Base-by-base conservation (phyloP, 2,329 filamentous ascomycete genomes). In the Fusarium xylarioides region DNA sequence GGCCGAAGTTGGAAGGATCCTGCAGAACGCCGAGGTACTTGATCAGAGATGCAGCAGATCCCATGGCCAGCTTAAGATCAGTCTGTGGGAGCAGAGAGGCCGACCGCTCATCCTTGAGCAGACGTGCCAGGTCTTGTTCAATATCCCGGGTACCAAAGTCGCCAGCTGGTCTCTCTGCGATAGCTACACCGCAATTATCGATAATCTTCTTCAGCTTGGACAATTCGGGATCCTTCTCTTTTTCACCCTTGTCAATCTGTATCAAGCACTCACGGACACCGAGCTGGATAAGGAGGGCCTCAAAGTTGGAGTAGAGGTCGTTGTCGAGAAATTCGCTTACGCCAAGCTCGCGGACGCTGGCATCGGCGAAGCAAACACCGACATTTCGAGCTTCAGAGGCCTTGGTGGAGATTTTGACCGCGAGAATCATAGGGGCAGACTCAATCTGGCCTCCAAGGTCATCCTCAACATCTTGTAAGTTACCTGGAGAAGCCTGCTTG, bases 321-420 rank as follows among this genome's bases (percentile, higher is more conserved):
- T 98, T 99, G 86, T 99, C 96, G n/a, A 97, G 89, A 74, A 99
- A 99, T 80, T 99, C 97, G 85, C 94, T 97, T 60, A 99, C 95
- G 14, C 96, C 96, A 5, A 99, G 88, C 84, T 99, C 96, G 57
- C 96, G 89, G 32, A 98, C 95, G 74, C 94, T 98, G 2, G 97
- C 96, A 85, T 99, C 96, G 12, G 96, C 97, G 80, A 99, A 99
- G 83, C 96, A 98, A 10, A 99, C 95, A 14, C 96, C 96, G 1
- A 99, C 92, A 73, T 89, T 93, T 50, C 96, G 89, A 11, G 92
- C 93, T 81, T 98, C 95, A 0, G 89, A 89, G 3, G 94, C 93
- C 80, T 93, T 97, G n/a, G 94, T 91, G 1, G 93, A 93, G 30
- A 98, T 91, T 82, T 98, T 98, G 79, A 99, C 94, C 0, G 96